phyloP scores from a whole-genome alignment of 75 land plant species.

The Picea glauca region DNA sequence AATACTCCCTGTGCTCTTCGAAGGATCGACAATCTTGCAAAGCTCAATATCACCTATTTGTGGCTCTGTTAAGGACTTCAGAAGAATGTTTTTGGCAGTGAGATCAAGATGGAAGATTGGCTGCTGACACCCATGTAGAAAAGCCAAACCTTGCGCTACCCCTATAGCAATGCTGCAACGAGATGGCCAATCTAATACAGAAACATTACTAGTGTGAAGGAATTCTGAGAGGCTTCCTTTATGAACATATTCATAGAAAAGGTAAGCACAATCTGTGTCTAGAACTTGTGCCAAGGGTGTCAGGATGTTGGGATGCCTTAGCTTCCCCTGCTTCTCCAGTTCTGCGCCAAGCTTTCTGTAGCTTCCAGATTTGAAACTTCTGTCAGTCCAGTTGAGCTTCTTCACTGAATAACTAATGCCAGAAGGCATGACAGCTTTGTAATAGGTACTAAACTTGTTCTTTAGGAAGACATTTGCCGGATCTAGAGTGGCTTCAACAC shows the following conservation, averaged over 20 bases:
- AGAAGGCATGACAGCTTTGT: constrained; percentile 59
- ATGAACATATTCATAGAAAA: constrained; percentile 55
- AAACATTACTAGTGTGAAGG: constrained; percentile 35
- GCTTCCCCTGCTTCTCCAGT: constrained; percentile 44
- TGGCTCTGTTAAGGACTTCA: constrained; percentile 58
- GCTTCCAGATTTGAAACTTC: constrained; percentile 36
- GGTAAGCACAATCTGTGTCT: constrained; percentile 36
- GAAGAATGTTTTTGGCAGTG: constrained; percentile 51
- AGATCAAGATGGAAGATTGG: constrained; percentile 67
- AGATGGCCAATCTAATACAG: constrained; percentile 57
- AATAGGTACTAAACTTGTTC: constrained; percentile 54
- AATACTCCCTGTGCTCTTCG: constrained; percentile 59
- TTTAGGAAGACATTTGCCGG: constrained; percentile 39
- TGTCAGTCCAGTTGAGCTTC: constrained; percentile 62
- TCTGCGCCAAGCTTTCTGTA: constrained; percentile 35
- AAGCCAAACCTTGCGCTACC: constrained; percentile 67
- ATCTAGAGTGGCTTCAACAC: constrained; percentile 40
- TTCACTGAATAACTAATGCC: constrained; percentile 61
- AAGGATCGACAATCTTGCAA: constrained; percentile 63
- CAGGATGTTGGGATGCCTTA: constrained; percentile 67
- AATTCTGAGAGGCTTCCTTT: constrained; percentile 66
- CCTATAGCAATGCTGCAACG: constrained; percentile 62
- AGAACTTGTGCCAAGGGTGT: constrained; percentile 57
- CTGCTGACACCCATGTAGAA: constrained; percentile 53
- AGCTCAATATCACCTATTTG: constrained; percentile 70